phyloP scores from a whole-genome alignment of 1,284 basidiomycete species.

The Malassezia japonica region DNA sequence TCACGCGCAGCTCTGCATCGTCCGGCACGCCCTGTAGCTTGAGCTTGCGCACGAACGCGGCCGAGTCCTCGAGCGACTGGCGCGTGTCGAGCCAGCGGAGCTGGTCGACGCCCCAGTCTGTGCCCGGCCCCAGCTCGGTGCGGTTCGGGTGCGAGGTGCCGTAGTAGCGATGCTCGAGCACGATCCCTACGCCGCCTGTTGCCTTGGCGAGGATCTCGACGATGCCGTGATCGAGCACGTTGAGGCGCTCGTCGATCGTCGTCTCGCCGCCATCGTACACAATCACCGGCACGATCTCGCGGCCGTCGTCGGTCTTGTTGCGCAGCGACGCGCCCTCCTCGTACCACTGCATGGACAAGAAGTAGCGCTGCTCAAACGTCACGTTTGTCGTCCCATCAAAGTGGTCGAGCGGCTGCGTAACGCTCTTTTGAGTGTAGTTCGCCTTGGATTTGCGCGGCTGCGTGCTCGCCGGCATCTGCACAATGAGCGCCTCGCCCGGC shows the following conservation, averaged over 20 bases:
- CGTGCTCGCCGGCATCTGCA: too few relatives aligned
- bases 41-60: conserved; percentile 75
- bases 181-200: conserved; percentile 71
- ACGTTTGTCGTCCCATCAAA: conserved; percentile 40
- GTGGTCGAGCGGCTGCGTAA: conserved; percentile 77
- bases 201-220: conserved; percentile 71
- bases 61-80: conserved; percentile 82
- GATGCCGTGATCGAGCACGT: conserved; percentile 57
- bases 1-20: conserved; percentile 57
- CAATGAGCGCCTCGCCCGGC: too few relatives aligned
- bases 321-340: conserved; percentile 61
- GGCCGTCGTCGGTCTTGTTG: conserved; percentile 53
- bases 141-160: conserved; percentile 70
- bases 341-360: conserved; percentile 78
- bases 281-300: conserved; percentile 37
- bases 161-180: conserved; percentile 59
- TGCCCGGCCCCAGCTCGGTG: conserved; percentile 60
- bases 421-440: conserved; percentile 35
- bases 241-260: conserved; percentile 28
- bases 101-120: conserved; percentile 48
- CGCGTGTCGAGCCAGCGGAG: conserved; percentile 74
- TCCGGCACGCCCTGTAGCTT: conserved; percentile 63
- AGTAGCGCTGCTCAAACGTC: conserved; percentile 60
- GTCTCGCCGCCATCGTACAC: conserved; percentile 49
- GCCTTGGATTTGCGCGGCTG: neutral